These are phyloP conservation scores for Fomitopsis pinicola DNA, from an alignment of 1,284 basidiomycete genomes.

Conservation along the genomic window DNA sequence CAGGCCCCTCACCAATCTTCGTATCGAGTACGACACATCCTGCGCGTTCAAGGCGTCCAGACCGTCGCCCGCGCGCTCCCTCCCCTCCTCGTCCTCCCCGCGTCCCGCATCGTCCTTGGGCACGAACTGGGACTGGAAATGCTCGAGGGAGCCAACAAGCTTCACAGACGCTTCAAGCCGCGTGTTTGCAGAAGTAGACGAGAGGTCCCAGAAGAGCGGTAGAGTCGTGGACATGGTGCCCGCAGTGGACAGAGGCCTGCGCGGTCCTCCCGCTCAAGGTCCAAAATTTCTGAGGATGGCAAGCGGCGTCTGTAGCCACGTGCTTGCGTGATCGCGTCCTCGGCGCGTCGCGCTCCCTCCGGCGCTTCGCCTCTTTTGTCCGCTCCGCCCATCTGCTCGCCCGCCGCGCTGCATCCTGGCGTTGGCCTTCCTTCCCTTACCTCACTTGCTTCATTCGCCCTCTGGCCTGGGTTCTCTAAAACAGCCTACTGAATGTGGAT, in stretches of 20 bases:
- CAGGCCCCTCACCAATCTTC: slow-evolving; percentile 81
- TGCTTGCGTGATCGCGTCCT: neutral
- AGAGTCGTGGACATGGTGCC: slow-evolving; percentile 73
- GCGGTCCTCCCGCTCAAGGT: neutral
- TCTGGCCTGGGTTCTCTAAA: neutral
- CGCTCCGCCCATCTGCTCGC: too few species aligned
- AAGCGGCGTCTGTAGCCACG: slow-evolving; percentile 5
- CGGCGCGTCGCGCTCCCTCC: neutral
- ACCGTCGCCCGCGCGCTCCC: slow-evolving; percentile 31
- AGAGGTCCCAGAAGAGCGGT: slow-evolving; percentile 91
- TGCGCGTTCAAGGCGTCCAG: slow-evolving; percentile 71
- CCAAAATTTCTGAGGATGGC: slow-evolving; percentile 10
- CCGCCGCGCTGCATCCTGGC: too few species aligned
- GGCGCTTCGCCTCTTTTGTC: too few species aligned
- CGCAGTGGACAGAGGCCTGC: neutral
- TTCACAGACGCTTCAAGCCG: slow-evolving; percentile 85
- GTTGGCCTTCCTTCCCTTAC: neutral
- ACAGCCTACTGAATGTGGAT: neutral
- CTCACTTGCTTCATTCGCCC: neutral
- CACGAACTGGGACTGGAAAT: slow-evolving; percentile 68
- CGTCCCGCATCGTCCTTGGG: slow-evolving; percentile 38
- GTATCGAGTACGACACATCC: slow-evolving; percentile 87
- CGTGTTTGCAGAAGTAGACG: slow-evolving; percentile 77
- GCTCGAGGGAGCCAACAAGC: slow-evolving; percentile 75
- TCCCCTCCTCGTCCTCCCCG: slow-evolving; percentile 33